Base-by-base conservation (phyloP, 768 basidiomycete genomes). In the Rhodocollybia butyracea region DNA sequence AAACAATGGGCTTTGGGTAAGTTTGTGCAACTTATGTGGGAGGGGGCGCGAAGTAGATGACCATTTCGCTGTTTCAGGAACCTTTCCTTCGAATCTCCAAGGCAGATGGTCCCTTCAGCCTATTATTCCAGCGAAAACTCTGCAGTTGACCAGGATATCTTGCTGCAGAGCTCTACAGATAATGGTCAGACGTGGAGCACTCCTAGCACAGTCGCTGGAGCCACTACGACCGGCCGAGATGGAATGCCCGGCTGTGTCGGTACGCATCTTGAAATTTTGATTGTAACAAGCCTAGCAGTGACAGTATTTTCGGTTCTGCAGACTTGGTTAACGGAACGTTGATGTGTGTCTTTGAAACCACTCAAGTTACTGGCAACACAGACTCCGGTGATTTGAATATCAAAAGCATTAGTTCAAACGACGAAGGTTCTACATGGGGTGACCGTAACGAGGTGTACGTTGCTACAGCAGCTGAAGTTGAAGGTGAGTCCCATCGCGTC, bases 301-400 rank as follows among this genome's bases (percentile, higher is more conserved):
- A 7, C 7, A 8, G 34, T 17, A 8, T 17, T 36, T 8, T 8
- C 34, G 34, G 17, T 36, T 8, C 21, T 19, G 6, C 15, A 40
- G 39, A 40, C n/a, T n/a, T 40, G 39, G 39, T 17, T 19, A n/a
- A 17, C 21, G 39, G 39, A 5, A 60, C 47, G 27, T 45, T 66
- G 6, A 38, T 62, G 5, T 65, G 64, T 34, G 53, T 64, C 12
- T 66, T 66, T 39, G 64, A 66, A 54, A 66, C 64, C 7, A 66
- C 64, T 22, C 56, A 66, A 40, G 60, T 58, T 1, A 57, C 59
- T 19, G 39, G 39, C 15, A 40, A 40, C 39, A 40, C 39, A 8
- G 39, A 40, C 39, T 57, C 40, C 2, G 46, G 55, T 22, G 11
- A 22, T 4, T 64, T 64, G 46, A 64, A 39, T 24, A 57, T 64